Evolutionary conservation across 176 grass and related monocot species (phyloP).

Genomic region (Bromus sterilis): DNA sequence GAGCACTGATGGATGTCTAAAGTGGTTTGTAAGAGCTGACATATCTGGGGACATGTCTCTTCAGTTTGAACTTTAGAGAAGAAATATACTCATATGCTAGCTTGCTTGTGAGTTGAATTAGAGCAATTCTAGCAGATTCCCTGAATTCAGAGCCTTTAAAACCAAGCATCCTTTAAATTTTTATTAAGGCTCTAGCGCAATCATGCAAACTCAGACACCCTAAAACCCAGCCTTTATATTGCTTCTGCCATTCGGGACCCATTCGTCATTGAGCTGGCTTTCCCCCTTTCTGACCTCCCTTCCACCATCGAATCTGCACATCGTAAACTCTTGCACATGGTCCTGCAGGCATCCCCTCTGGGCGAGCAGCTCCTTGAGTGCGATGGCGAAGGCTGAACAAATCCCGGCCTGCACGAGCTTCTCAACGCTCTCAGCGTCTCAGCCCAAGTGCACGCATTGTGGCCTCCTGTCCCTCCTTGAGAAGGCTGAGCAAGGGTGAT

Average conservation of each 20-base stretch:
- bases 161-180: not conserved
- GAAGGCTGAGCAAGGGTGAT: not conserved
- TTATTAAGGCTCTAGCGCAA: not conserved
- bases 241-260: not conserved
- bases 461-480: not conserved
- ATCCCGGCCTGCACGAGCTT: not conserved
- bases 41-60: not conserved
- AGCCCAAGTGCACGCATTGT: not conserved
- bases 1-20: not conserved
- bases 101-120: constrained; percentile 5
- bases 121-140: not conserved
- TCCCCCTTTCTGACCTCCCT: not conserved
- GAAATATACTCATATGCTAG: not conserved
- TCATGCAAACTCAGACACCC: not conserved
- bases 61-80: not conserved
- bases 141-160: not conserved
- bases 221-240: not conserved
- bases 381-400: not conserved
- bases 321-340: not conserved
- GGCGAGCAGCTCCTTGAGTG: not conserved
- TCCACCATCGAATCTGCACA: not conserved
- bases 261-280: not conserved
- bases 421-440: not conserved
- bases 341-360: not conserved
- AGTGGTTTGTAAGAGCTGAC: not conserved